Evolutionary conservation across 2,329 filamentous ascomycete genomes (phyloP).

Genomic region (Talaromyces sp.): DNA sequence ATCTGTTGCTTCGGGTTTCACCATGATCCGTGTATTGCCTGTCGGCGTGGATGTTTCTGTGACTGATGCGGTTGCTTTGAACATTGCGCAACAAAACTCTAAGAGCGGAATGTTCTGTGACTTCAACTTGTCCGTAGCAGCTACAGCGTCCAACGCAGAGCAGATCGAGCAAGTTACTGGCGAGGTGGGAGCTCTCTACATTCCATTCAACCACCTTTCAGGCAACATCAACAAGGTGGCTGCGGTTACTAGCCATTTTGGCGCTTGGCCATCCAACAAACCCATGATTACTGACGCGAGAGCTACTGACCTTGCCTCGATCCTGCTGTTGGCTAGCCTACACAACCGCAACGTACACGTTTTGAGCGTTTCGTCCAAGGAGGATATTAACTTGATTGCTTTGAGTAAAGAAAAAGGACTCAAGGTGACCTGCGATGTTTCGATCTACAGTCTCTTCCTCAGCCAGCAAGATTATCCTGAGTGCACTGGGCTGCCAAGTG

Average conservation of each 20-base stretch:
- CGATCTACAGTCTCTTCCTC: constrained; percentile 73
- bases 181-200: constrained; percentile 75
- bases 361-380: constrained; percentile 73
- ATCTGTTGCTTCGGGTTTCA: constrained; percentile 70
- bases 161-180: constrained; percentile 67
- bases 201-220: constrained; percentile 74
- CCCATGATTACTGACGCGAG: constrained; percentile 78
- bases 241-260: constrained; percentile 72
- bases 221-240: constrained; percentile 82
- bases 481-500: constrained; percentile 60
- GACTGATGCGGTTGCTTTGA: constrained; percentile 66
- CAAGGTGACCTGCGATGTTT: constrained; percentile 75
- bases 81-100: constrained; percentile 66
- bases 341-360: constrained; percentile 75
- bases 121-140: constrained; percentile 74
- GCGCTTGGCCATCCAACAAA: constrained; percentile 71
- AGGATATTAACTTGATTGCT: constrained; percentile 71
- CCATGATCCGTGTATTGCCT: constrained; percentile 75
- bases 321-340: constrained; percentile 70
- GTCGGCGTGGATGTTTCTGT: constrained; percentile 68
- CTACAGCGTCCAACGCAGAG: constrained; percentile 67
- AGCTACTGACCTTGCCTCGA: constrained; percentile 73
- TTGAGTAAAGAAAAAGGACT: constrained; percentile 77
- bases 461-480: constrained; percentile 65
- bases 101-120: constrained; percentile 66